phyloP scores from a whole-genome alignment of 805 yeast genomes.

The Suhomyces xylopsoci region DNA sequence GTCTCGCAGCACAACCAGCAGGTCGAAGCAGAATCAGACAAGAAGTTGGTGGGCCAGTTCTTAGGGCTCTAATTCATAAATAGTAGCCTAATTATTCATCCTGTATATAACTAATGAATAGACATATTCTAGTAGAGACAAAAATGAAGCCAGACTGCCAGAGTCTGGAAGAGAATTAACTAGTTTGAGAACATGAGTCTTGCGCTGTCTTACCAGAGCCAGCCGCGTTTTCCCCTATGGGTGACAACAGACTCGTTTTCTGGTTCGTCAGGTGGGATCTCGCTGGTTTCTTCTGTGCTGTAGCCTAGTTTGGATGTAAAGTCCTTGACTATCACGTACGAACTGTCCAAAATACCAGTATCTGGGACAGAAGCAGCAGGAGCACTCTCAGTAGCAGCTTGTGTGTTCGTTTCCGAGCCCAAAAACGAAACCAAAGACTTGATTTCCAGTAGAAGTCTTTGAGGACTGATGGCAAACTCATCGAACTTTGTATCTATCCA shows the following conservation, averaged over 20 bases:
- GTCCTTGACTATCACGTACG: constrained; percentile 13
- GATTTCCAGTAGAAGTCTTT: neutral
- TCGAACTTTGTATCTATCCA: constrained; percentile 19
- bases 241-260: neutral
- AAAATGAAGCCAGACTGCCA: neutral
- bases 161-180: neutral
- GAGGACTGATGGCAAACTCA: neutral
- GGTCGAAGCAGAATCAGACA: constrained; percentile 25
- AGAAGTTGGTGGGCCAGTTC: constrained; percentile 26
- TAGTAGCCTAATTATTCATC: neutral
- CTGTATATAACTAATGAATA: constrained; percentile 3
- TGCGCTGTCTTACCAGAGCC: neutral
- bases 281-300: neutral
- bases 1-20: constrained; percentile 17
- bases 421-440: neutral
- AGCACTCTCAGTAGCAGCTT: neutral
- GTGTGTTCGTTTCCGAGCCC: neutral
- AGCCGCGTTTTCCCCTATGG: neutral
- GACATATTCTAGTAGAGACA: neutral
- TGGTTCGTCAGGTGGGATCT: neutral
- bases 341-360: constrained; percentile 9
- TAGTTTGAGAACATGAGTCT: neutral
- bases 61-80: constrained; percentile 22
- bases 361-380: neutral
- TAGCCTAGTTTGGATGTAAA: constrained; percentile 6